phyloP scores from a whole-genome alignment of 768 basidiomycete species.

The Rubroboletus pulcherrimus region DNA sequence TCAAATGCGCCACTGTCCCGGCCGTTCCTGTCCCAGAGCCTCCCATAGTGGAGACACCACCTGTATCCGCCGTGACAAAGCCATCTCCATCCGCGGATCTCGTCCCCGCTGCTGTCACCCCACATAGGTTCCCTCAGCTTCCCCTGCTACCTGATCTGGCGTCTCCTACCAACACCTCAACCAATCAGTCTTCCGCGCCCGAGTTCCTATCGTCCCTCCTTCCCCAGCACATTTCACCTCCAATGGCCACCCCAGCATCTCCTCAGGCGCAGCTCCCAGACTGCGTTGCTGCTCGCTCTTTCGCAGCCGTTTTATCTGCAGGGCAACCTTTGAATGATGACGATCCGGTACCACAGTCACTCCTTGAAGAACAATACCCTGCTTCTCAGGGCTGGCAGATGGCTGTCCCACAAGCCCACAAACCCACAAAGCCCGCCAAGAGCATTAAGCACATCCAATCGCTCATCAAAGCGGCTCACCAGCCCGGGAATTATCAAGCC shows the following conservation, averaged over 20 bases:
- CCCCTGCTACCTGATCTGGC: not conserved
- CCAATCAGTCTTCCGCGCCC: slow-evolving; percentile 13
- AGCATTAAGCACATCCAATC: slow-evolving; percentile 40
- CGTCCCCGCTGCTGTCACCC: not conserved
- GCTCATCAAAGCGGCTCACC: slow-evolving; percentile 41
- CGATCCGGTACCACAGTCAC: slow-evolving; percentile 20
- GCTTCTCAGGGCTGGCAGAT: slow-evolving; percentile 25
- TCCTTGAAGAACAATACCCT: slow-evolving; percentile 20
- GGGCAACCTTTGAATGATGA: slow-evolving; percentile 27
- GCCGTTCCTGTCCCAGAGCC: slow-evolving; percentile 1
- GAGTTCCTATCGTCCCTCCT: slow-evolving; percentile 20
- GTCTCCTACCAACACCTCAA: not conserved
- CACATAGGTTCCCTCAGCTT: slow-evolving; percentile 5
- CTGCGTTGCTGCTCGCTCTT: slow-evolving; percentile 34
- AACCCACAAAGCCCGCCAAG: slow-evolving; percentile 29
- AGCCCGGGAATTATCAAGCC: slow-evolving; percentile 39
- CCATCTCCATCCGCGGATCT: slow-evolving; percentile 5
- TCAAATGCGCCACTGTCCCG: slow-evolving; percentile 7
- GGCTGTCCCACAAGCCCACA: slow-evolving; percentile 9
- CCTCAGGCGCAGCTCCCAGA: slow-evolving; percentile 34
- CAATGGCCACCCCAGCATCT: slow-evolving; percentile 31
- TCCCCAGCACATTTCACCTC: slow-evolving; percentile 20
- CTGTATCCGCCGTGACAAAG: not conserved
- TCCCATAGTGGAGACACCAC: not conserved
- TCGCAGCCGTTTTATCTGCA: slow-evolving; percentile 31